Evolutionary conservation across 2,329 filamentous ascomycete species (phyloP).

Genomic region (Ascocoryne sarcoides): DNA sequence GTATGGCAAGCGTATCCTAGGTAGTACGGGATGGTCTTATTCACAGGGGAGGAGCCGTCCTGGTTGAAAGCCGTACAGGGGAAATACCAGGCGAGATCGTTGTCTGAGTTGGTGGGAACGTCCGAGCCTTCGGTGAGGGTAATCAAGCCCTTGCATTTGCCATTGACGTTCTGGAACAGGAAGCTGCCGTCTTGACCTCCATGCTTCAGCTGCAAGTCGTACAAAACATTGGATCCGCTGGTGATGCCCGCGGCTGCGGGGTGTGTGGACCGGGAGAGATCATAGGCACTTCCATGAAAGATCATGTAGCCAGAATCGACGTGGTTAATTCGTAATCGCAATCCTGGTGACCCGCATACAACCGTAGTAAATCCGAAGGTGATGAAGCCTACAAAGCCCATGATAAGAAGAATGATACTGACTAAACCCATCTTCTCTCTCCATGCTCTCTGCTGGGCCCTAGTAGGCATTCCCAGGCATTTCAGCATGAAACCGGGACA

Average conservation of each 20-base stretch:
- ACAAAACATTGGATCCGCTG: conserved; percentile 68
- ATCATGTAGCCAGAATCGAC: conserved; percentile 85
- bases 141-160: conserved; percentile 87
- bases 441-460: conserved; percentile 87
- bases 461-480: conserved; percentile 78
- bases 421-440: conserved; percentile 96
- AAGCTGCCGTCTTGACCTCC: conserved; percentile 93
- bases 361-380: conserved; percentile 92
- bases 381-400: conserved; percentile 82
- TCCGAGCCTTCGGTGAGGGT: conserved; percentile 61
- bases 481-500: conserved; percentile 74
- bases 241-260: conserved; percentile 74
- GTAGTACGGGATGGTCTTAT: conserved; percentile 67
- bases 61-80: conserved; percentile 88
- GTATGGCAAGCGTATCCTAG: conserved; percentile 87
- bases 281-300: conserved; percentile 86
- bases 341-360: conserved; percentile 67
- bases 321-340: conserved; percentile 71
- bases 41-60: conserved; percentile 75
- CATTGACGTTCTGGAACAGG: conserved; percentile 97
- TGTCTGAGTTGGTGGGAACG: conserved; percentile 65
- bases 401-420: conserved; percentile 84
- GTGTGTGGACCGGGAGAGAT: conserved; percentile 69
- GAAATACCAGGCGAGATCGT: conserved; percentile 91
- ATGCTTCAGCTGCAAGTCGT: conserved; percentile 71